Evolutionary conservation across 75 land plant species (phyloP).

Genomic region (Adiantum capillusveneris): DNA sequence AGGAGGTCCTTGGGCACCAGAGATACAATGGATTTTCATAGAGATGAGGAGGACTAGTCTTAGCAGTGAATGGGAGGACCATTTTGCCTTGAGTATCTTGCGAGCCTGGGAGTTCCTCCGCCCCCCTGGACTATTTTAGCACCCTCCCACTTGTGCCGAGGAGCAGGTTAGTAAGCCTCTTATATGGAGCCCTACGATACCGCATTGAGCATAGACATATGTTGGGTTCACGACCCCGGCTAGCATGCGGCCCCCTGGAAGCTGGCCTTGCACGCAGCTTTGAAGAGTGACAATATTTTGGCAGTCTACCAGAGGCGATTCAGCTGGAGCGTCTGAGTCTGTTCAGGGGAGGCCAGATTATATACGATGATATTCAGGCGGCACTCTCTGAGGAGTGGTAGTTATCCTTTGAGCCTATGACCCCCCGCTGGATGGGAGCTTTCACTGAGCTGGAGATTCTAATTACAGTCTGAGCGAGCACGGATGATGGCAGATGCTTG

Average conservation of each 20-base stretch:
- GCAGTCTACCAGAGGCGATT: neutral
- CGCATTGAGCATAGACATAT: neutral
- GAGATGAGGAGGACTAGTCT: too few species aligned
- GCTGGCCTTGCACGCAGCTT: neutral
- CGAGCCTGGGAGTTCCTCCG: neutral
- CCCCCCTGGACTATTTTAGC: neutral
- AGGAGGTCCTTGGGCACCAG: too few species aligned
- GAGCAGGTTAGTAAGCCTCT: neutral
- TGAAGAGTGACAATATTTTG: neutral
- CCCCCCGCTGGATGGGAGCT: too few species aligned
- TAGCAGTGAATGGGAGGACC: too few species aligned
- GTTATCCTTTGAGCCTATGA: too few species aligned
- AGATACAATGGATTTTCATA: neutral
- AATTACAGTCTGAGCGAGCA: too few species aligned
- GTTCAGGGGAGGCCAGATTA: too few species aligned
- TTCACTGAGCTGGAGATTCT: too few species aligned
- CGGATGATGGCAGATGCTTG: too few species aligned
- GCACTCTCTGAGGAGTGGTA: too few species aligned
- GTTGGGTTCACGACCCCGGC: neutral
- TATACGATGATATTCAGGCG: too few species aligned
- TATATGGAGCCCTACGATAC: neutral
- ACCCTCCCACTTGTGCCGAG: neutral
- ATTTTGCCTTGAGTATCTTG: neutral
- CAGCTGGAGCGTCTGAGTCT: too few species aligned
- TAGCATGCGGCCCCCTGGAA: neutral